Evolutionary conservation across 345 rosid genomes (phyloP), one percentile per base, ranked within the genome.

Genomic region (Geranium rotundifolium): DNA sequence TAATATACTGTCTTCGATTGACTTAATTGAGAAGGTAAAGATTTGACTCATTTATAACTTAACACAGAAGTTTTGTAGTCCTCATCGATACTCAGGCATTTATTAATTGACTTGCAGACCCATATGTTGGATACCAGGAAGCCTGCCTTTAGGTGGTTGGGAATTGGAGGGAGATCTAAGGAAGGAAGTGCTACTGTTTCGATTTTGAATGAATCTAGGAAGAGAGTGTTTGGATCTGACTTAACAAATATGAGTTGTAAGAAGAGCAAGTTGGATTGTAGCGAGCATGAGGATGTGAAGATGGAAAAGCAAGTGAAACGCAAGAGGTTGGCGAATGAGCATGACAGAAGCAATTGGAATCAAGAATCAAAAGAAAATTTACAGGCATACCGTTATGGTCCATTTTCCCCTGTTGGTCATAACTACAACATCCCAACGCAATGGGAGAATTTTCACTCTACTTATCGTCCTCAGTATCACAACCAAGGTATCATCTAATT

Each of bases 111-210:
- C 19, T 1, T 65, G 71, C 81, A 91, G 97, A 88, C 93, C 56
- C 97, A 91, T 77, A 81, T 83, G 30, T 30, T 83, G 59, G 92
- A 91, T 65, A 78, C 80, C 59, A 74, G 95, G 70, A 88, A 82
- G 67, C 96, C 91, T 62, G 96, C 96, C 46, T 91, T 83, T 75
- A 86, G 86, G 72, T 91, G 98, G 98, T 60, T 91, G 71, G 96
- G 95, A 58, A 72, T 78, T 63, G 75, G 63, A 56, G 84, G 80
- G 56, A 84, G 78, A 60, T 68, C 76, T 52, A 76, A 71, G 58
- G 72, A 61, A 59, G 76, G 70, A 54, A 70, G 77, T 54, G 73
- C 69, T 54, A 70, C 58, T 59, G 72, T 76, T 61, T 55, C 72
- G 60, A 58, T 57, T 65, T 71, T 63, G 29, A 29, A 67, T 0